Evolutionary conservation across 257 asterid genomes (phyloP).

Genomic region (Fraxinus excelsior): DNA sequence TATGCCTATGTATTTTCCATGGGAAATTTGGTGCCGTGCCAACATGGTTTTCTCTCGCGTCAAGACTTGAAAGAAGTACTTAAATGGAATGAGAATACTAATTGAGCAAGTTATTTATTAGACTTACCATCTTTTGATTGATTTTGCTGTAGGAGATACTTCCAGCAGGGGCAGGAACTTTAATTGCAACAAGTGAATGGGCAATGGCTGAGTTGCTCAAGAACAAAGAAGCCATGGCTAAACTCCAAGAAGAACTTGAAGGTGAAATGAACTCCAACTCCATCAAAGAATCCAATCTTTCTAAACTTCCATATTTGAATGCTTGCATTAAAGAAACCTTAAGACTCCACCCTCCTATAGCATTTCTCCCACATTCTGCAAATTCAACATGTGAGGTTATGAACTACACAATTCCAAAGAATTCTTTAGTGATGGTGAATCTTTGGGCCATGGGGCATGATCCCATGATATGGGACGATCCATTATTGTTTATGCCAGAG

Average conservation of each 20-base stretch:
- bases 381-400: constrained; percentile 33
- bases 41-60: too few species aligned
- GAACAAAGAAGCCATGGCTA: constrained; percentile 33
- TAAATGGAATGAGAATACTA: too few species aligned
- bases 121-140: background rate
- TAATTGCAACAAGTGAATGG: constrained; percentile 42
- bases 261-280: background rate
- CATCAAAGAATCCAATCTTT: constrained; percentile 32
- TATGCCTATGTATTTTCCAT: too few species aligned
- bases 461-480: constrained; percentile 31
- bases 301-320: constrained; percentile 37
- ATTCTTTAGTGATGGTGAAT: constrained; percentile 39
- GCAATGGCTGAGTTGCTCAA: constrained; percentile 46
- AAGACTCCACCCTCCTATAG: constrained; percentile 45
- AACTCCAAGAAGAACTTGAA: constrained; percentile 33
- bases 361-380: constrained; percentile 43
- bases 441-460: constrained; percentile 47
- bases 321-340: constrained; percentile 47
- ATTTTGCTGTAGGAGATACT: constrained; percentile 36
- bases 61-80: too few species aligned
- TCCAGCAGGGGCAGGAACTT: constrained; percentile 41
- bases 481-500: constrained; percentile 32
- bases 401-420: constrained; percentile 38
- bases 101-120: too few species aligned
- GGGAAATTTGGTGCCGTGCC: too few species aligned